Conservation (phyloP, 345 rosid species). For the Moringa oleifera region DNA sequence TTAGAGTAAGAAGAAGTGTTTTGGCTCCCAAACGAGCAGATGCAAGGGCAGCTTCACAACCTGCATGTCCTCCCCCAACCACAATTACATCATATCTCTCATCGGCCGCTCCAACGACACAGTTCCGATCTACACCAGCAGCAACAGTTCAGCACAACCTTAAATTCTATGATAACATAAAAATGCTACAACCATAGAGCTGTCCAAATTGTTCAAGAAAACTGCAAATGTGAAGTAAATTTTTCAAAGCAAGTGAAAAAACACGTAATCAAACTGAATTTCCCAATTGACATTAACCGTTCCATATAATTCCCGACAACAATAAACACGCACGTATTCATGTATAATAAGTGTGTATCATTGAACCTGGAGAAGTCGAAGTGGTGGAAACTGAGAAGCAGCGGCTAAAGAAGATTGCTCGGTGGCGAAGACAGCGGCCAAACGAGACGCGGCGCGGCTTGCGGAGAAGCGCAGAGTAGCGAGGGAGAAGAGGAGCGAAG, state of each 20-base stretch:
- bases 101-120: constrained; percentile 27
- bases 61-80: constrained; percentile 95
- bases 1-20: constrained; percentile 87
- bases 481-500: constrained; percentile 15
- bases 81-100: constrained; percentile 85
- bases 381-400: constrained; percentile 14
- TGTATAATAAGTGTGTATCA: constrained; percentile 2
- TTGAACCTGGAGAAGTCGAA: constrained; percentile 20
- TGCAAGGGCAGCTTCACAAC: constrained; percentile 90
- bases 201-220: constrained; percentile 5
- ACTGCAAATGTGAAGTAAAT: neutral
- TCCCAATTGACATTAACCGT: neutral
- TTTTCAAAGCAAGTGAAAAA: neutral
- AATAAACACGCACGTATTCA: constrained; percentile 4
- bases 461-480: constrained; percentile 1
- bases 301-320: too few relatives aligned
- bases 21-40: constrained; percentile 87
- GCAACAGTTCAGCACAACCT: neutral
- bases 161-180: neutral
- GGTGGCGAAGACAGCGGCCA: constrained; percentile 15
- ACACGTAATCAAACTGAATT: neutral
- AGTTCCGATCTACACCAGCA: constrained; percentile 23
- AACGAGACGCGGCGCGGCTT: constrained; percentile 11
- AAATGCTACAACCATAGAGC: neutral
- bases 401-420: constrained; percentile 12